Evolutionary conservation across 2,329 filamentous ascomycete genomes (phyloP).

Genomic region (Nectriaceae sp.): DNA sequence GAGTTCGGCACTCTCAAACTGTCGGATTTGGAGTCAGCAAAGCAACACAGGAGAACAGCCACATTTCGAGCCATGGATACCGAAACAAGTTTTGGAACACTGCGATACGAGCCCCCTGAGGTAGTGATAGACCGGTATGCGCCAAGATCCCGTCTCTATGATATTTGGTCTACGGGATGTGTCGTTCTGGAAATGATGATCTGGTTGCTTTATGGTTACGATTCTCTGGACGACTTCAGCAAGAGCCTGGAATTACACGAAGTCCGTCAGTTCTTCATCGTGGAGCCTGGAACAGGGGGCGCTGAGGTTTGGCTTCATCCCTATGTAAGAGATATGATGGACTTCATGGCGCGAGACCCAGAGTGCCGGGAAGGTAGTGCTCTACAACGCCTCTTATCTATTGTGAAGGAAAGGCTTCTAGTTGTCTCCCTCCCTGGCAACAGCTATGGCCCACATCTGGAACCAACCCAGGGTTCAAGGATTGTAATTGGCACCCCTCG

Average conservation of each 20-base stretch:
- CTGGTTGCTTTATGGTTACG: constrained; percentile 22
- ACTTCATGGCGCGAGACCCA: not conserved
- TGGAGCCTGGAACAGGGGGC: not conserved
- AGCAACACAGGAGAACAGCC: constrained; percentile 1
- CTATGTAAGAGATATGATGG: not conserved
- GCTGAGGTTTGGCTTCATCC: not conserved
- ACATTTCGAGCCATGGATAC: not conserved
- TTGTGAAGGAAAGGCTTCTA: not conserved
- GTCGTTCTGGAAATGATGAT: constrained; percentile 26
- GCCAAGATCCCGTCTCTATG: constrained; percentile 20
- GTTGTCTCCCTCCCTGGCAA: too few species aligned
- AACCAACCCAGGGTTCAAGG: too few species aligned
- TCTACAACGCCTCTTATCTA: not conserved
- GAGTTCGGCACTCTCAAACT: constrained; percentile 8
- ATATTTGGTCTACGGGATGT: constrained; percentile 32
- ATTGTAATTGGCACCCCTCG: too few species aligned
- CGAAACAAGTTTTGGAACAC: constrained; percentile 1
- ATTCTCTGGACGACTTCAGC: constrained; percentile 5
- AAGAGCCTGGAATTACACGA: not conserved
- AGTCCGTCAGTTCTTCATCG: not conserved
- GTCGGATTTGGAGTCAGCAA: constrained; percentile 6
- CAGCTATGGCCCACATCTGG: too few species aligned
- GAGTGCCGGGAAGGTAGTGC: constrained; percentile 1
- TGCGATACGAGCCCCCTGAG: constrained; percentile 6
- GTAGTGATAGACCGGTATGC: not conserved